Base-by-base conservation (phyloP, 1,284 basidiomycete species). In the Neolentinus lepideus region DNA sequence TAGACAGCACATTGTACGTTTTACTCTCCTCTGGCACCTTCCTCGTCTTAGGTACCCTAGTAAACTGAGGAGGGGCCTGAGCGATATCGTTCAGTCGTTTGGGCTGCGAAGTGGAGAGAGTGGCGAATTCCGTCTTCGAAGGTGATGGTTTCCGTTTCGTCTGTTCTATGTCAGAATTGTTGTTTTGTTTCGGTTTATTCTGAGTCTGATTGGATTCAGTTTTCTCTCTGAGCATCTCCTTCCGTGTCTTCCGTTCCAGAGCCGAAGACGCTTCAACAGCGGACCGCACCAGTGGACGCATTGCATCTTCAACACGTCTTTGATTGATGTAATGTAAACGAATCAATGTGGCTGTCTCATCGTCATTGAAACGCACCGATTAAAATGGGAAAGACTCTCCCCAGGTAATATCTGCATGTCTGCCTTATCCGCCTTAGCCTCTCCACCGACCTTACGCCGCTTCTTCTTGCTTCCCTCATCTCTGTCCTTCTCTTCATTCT, bases 311-410 rank as follows among this genome's bases (percentile, higher is more conserved):
- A 2, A 90, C 86, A 43, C 88, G 77, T 65, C 88, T 89, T 12
- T 12, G 12, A 6, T 31, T 12, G 12, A 56, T 11, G 54, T 38
- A 48, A 24, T 16, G 45, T 52, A 24, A 51, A 53, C 33, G 25
- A 55, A 35, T 33, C 55, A 8, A n/a, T 54, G 45, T 54, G 53
- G n/a, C 55, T 59, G 46, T 33, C 47, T 16, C 45, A 45, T 27
- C 27, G 47, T 36, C 35, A 47, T 19, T 43, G 12, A 57, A 46
- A 71, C 81, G 56, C 62, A 87, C 88, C 80, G 74, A 65, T 88
- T 86, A 66, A 89, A 90, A 70, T 89, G 84, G 52, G 78, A 74
- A 53, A 90, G 74, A 1, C 86, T 83, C 68, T 90, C 88, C 46
- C 84, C 82, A 1, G 82, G 79, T 58, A 76, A 73, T 36, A 89